Conservation (phyloP, 83 land plant genomes). For the Picea engelmannii region DNA sequence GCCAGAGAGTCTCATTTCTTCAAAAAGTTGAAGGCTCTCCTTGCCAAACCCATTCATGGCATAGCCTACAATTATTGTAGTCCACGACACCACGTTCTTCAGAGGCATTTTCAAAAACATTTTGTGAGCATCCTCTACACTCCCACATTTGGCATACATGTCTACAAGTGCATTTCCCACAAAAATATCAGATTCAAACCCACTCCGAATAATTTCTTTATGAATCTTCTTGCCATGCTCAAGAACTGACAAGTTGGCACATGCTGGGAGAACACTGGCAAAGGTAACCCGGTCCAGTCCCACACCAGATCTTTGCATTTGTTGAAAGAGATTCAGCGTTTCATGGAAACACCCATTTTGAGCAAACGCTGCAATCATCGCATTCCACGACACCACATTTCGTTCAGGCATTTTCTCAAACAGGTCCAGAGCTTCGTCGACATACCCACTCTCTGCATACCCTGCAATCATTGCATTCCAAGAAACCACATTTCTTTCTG, state of each 20-base stretch:
- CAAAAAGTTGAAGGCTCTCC: slow-evolving; percentile 37
- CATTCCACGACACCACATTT: slow-evolving; percentile 67
- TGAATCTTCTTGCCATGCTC: slow-evolving; percentile 46
- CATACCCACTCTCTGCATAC: slow-evolving; percentile 36
- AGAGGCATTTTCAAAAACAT: slow-evolving; percentile 37
- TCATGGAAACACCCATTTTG: slow-evolving; percentile 42
- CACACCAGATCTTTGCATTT: slow-evolving; percentile 33
- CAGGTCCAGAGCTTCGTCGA: slow-evolving; percentile 30
- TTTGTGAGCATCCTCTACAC: slow-evolving; percentile 38
- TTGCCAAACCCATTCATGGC: slow-evolving; percentile 46
- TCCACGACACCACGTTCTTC: slow-evolving; percentile 55
- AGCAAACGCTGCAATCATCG: slow-evolving; percentile 54
- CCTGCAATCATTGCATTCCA: slow-evolving; percentile 65
- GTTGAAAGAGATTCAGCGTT: slow-evolving; percentile 36
- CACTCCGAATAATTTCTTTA: slow-evolving; percentile 32
- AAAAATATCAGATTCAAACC: slow-evolving; percentile 23
- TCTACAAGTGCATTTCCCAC: slow-evolving; percentile 54
- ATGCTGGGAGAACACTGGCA: slow-evolving; percentile 55
- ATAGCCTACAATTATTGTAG: slow-evolving; percentile 57
- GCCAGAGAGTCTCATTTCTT: slow-evolving; percentile 27
- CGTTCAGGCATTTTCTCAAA: too few species aligned
- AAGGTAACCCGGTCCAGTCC: slow-evolving; percentile 40
- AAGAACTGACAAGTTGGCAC: slow-evolving; percentile 49
- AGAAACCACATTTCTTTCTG: slow-evolving; percentile 36
- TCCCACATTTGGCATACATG: too few species aligned